Percentiles rank a stretch among this genome's conserved stretches.
phyloP scores from a whole-genome alignment of 169 alveolate species.

The Besnoitia besnoiti region DNA sequence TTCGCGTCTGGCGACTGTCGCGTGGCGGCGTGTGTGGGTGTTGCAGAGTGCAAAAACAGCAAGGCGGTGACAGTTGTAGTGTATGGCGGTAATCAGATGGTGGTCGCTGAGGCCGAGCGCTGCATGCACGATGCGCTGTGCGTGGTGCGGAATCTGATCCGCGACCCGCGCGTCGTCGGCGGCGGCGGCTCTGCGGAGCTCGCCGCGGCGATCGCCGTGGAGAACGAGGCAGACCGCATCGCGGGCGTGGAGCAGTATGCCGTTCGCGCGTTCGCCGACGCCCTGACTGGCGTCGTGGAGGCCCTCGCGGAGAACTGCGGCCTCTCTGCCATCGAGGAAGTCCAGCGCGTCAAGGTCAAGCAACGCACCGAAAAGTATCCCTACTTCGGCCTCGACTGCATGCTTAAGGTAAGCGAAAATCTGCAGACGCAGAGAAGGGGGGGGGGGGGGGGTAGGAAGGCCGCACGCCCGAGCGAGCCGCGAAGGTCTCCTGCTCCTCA shows the following conservation, averaged over 20 bases:
- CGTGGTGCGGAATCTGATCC: slow-evolving; percentile 89
- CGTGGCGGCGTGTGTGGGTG: no score
- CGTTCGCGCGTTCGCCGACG: slow-evolving; percentile 98
- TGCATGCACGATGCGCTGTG: slow-evolving; percentile 99
- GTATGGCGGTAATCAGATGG: slow-evolving; percentile 97
- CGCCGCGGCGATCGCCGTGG: slow-evolving; percentile 93
- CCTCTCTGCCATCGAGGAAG: slow-evolving; percentile 84
- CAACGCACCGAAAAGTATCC: slow-evolving; percentile 87
- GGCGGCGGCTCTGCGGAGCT: slow-evolving; percentile 99
- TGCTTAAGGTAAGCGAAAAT: slow-evolving; percentile 72
- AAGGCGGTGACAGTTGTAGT: slow-evolving; percentile 96
- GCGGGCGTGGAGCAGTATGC: slow-evolving; percentile 96
- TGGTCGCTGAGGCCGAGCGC: slow-evolving; percentile 97
- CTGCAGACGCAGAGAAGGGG: not conserved
- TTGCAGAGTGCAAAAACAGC: slow-evolving; percentile 82
- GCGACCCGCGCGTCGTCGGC: slow-evolving; percentile 91
- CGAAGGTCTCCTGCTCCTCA: no score
- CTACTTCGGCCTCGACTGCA: slow-evolving; percentile 94
- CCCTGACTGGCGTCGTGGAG: slow-evolving; percentile 94
- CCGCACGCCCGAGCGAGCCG: no score
- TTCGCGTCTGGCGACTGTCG: no score
- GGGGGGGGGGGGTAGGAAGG: no score
- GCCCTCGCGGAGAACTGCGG: slow-evolving; percentile 99
- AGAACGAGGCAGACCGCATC: slow-evolving; percentile 89
- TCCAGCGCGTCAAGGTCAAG: slow-evolving; percentile 90